Percentiles rank a stretch among this genome's conserved stretches.
phyloP scores from a whole-genome alignment of 1,139 yeast genomes.

The Blastobotrys buckinghamii region DNA sequence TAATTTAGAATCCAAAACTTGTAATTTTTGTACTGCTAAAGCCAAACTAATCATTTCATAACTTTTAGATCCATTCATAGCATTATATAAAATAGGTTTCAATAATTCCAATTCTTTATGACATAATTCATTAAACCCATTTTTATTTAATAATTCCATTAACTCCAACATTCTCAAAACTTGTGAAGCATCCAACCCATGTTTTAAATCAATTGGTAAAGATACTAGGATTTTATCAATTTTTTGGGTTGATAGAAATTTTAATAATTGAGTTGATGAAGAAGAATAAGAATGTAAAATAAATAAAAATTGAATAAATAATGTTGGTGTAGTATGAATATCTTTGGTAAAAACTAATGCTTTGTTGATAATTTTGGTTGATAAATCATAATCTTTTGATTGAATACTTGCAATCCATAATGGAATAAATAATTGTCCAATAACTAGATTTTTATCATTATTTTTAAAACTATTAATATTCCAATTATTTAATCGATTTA shows the following conservation, averaged over 20 bases:
- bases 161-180: slow-evolving; percentile 9
- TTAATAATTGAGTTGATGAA: not conserved
- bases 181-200: slow-evolving; percentile 4
- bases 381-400: slow-evolving; percentile 9
- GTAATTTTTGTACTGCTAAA: slow-evolving; percentile 10
- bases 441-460: not conserved
- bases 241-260: not conserved
- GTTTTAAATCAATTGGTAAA: slow-evolving; percentile 7
- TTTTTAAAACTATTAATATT: slow-evolving; percentile 8
- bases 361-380: slow-evolving; percentile 5
- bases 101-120: not conserved
- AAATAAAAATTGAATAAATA: slow-evolving; percentile 8
- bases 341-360: not conserved
- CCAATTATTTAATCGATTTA: slow-evolving; percentile 11
- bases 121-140: slow-evolving; percentile 1
- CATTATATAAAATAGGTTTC: slow-evolving; percentile 2
- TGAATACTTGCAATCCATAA: slow-evolving; percentile 17
- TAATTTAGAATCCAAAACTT: not conserved
- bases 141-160: not conserved
- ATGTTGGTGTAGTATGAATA: not conserved
- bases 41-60: slow-evolving; percentile 12
- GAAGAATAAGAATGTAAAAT: slow-evolving; percentile 2
- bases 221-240: slow-evolving; percentile 1
- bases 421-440: slow-evolving; percentile 14
- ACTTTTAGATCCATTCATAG: not conserved